phyloP scores from a whole-genome alignment of 116 monocot genomes.

The Trichopus zeylanicus region DNA sequence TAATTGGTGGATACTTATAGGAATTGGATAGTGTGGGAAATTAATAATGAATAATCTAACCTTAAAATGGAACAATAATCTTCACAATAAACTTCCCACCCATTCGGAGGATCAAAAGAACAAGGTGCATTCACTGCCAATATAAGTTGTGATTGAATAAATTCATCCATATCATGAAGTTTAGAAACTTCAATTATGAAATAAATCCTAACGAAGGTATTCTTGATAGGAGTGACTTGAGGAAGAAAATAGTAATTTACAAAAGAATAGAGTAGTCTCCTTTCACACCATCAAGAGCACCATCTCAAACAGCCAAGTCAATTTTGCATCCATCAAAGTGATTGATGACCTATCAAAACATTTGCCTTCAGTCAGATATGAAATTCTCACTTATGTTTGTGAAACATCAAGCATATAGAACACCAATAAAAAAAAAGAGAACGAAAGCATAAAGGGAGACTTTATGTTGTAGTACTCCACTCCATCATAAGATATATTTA shows the following conservation, averaged over 20 bases:
- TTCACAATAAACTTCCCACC: conserved; percentile 96
- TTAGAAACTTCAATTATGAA: conserved; percentile 61
- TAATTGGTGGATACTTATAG: too few relatives aligned
- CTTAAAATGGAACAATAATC: too few relatives aligned
- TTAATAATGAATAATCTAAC: too few relatives aligned
- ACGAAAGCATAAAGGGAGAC: neutral
- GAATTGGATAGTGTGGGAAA: too few relatives aligned
- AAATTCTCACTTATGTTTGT: neutral
- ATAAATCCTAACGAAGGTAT: conserved; percentile 8
- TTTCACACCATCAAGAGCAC: conserved; percentile 90
- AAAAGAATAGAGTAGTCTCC: neutral
- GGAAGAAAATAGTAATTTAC: neutral
- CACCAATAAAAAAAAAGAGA: neutral
- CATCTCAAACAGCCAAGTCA: conserved; percentile 98
- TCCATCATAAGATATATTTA: neutral
- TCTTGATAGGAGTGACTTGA: neutral
- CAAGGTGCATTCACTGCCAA: conserved; percentile 58
- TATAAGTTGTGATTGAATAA: conserved; percentile 96
- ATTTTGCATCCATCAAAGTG: conserved; percentile 98
- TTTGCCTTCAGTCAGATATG: neutral
- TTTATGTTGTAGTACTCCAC: neutral
- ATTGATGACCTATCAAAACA: conserved; percentile 60
- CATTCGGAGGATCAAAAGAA: conserved; percentile 15
- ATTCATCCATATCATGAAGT: conserved; percentile 99
- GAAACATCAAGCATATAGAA: neutral